Evolutionary conservation across 352 stramenopile genomes (phyloP).

Genomic region (Globisporangium acanthophoron): DNA sequence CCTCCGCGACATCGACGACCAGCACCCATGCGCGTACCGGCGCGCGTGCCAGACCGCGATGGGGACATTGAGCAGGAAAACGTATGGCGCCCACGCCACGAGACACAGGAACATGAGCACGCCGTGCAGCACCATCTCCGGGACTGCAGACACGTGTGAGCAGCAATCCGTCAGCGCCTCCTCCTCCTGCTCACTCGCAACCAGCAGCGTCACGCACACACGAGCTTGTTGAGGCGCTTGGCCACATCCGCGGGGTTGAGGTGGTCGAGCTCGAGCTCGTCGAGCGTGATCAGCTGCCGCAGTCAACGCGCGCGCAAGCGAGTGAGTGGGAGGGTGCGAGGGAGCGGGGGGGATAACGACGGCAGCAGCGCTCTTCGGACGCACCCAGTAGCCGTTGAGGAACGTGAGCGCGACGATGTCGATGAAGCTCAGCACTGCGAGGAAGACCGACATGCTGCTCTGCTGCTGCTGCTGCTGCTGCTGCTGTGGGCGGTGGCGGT

Average conservation of each 20-base stretch:
- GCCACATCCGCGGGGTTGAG: slow-evolving; percentile 82
- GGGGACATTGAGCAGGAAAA: slow-evolving; percentile 77
- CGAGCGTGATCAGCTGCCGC: slow-evolving; percentile 70
- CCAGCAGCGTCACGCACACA: slow-evolving; percentile 33
- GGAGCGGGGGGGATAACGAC: too few species aligned
- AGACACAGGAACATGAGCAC: slow-evolving; percentile 73
- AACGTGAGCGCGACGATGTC: slow-evolving; percentile 85
- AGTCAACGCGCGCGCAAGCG: neutral
- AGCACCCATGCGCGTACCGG: slow-evolving; percentile 30
- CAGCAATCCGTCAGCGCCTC: neutral
- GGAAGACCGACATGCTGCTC: slow-evolving; percentile 53
- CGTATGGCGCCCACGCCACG: slow-evolving; percentile 64
- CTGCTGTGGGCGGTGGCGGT: neutral
- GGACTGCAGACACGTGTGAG: slow-evolving; percentile 29
- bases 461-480: neutral
- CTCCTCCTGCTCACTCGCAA: neutral
- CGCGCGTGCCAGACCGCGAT: slow-evolving; percentile 69
- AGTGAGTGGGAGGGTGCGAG: neutral
- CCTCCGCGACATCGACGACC: neutral
- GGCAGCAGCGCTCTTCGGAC: slow-evolving; percentile 6
- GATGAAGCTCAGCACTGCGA: slow-evolving; percentile 78
- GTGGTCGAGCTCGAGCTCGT: slow-evolving; percentile 84
- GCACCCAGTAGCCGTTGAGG: slow-evolving; percentile 84
- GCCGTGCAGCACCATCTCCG: slow-evolving; percentile 77
- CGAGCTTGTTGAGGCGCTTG: slow-evolving; percentile 81